A percentile compares a stretch with the other conserved stretches of the same genome.
These are phyloP conservation scores for Gryganskiella cystojenkinii DNA, from an alignment of 192 early-diverging fungal genomes.

Conservation along the genomic window DNA sequence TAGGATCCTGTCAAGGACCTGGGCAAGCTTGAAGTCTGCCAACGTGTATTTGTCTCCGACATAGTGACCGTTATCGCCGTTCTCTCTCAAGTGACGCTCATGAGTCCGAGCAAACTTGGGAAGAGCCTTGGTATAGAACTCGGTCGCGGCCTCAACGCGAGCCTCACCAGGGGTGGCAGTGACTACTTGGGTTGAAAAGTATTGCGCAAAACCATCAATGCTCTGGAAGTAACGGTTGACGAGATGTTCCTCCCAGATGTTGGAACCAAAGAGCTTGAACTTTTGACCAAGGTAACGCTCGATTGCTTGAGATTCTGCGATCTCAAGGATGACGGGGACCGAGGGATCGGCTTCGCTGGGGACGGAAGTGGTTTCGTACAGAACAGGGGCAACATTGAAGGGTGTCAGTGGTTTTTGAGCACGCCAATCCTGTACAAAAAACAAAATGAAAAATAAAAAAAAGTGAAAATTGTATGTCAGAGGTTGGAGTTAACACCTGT, in stretches of 20 bases:
- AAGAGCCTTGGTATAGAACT: conserved; percentile 8
- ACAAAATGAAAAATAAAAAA: neutral
- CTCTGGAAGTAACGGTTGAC: conserved; percentile 26
- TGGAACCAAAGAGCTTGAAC: conserved; percentile 20
- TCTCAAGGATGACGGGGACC: conserved; percentile 7
- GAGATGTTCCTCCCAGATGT: conserved; percentile 33
- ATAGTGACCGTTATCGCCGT: conserved; percentile 65
- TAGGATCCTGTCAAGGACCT: conserved; percentile 11
- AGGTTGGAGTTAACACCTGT: too few relatives aligned
- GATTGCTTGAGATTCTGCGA: conserved; percentile 25
- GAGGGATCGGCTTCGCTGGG: conserved; percentile 15
- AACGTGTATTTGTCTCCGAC: conserved; percentile 56
- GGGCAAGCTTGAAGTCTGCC: conserved; percentile 46
- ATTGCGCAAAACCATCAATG: neutral
- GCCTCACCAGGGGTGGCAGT: conserved; percentile 16
- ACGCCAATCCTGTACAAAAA: conserved; percentile 22
- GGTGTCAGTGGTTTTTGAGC: conserved; percentile 14
- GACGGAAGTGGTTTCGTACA: conserved; percentile 14
- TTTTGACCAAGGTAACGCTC: conserved; percentile 40
- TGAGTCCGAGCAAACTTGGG: conserved; percentile 44
- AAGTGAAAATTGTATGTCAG: too few relatives aligned
- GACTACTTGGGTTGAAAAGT: neutral
- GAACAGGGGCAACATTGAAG: conserved; percentile 24
- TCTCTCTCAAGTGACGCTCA: conserved; percentile 53
- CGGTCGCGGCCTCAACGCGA: conserved; percentile 5